Base-by-base conservation (phyloP, 176 grass and related monocot genomes). In the Olyra latifolia region DNA sequence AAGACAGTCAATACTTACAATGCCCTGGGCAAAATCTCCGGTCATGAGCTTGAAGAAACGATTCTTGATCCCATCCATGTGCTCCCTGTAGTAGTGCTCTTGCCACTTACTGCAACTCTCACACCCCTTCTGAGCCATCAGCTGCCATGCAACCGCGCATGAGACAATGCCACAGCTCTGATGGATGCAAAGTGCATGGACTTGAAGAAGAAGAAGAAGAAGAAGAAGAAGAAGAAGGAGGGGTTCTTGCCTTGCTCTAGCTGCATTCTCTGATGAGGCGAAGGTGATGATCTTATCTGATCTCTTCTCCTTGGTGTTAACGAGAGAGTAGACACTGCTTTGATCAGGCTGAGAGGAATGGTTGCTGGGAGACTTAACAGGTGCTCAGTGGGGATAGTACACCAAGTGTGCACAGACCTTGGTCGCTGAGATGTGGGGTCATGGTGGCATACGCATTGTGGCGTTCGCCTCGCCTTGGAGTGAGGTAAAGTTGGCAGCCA, bases 11-110 rank as follows among this genome's bases (percentile, higher is more conserved):
- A 47, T 46, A 81, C 85, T 81, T 67, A 91, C 89, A 61, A 84
- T 81, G 56, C 71, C 24, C 20, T 49, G 49, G 60, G 58, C 40
- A 10, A 40, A 89, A 53, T 84, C 84, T 57, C 69, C 84, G 19
- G 74, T 25, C 80, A 90, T 62, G 75, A 75, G 0, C 74, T 50
- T 80, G 62, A 72, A 84, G 62, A 90, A 90, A 22, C 60, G 75
- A 19, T 79, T 83, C 61, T 78, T 78, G 14, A 6, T 78, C 11
- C 45, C 58, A 60, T 86, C 83, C 83, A 83, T 82, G 53, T 90
- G 88, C 24, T 90, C 61, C 83, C 67, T 69, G 67, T 83, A 83
- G 61, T 22, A 86, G 79, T 90, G 88, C 23, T 86, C 68, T 14
- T 83, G 66, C 79, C 83, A 90, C 71, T 76, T 61, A 8, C 48